phyloP scores from a whole-genome alignment of 2,329 filamentous ascomycete genomes.

The Helotiales sp. region DNA sequence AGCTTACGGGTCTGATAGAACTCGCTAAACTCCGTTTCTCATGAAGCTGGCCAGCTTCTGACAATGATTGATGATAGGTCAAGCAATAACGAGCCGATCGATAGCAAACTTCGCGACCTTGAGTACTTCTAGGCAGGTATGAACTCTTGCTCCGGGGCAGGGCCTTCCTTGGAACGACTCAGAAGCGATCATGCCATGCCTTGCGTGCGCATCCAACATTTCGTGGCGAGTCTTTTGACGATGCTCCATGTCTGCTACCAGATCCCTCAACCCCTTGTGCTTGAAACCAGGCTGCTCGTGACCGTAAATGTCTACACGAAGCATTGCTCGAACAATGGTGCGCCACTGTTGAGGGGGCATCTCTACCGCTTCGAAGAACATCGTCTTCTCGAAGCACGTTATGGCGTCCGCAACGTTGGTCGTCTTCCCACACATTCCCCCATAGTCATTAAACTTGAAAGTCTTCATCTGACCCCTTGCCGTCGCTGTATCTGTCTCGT shows the following conservation, averaged over 20 bases:
- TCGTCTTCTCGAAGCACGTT: slow-evolving; percentile 30
- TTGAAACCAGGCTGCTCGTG: slow-evolving; percentile 41
- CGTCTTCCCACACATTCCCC: slow-evolving; percentile 34
- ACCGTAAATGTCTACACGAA: slow-evolving; percentile 64
- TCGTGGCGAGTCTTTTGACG: slow-evolving; percentile 55
- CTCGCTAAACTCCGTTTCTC: not conserved
- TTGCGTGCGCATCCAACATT: slow-evolving; percentile 52
- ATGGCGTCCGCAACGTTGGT: slow-evolving; percentile 19
- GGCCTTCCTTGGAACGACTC: slow-evolving; percentile 36
- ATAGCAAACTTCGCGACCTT: slow-evolving; percentile 59
- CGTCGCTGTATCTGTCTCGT: slow-evolving; percentile 53
- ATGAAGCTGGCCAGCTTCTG: too few species aligned
- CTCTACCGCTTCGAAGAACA: slow-evolving; percentile 48
- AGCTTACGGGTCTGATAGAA: slow-evolving; percentile 22
- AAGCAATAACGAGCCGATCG: slow-evolving; percentile 60
- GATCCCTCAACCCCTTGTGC: slow-evolving; percentile 59
- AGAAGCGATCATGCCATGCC: slow-evolving; percentile 22
- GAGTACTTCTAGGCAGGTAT: slow-evolving; percentile 57
- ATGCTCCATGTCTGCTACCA: slow-evolving; percentile 59
- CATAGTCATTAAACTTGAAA: slow-evolving; percentile 40
- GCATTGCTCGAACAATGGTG: slow-evolving; percentile 56
- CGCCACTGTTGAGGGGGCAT: slow-evolving; percentile 62
- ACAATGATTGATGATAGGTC: too few species aligned
- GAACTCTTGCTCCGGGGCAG: slow-evolving; percentile 45
- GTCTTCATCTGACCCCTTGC: slow-evolving; percentile 46